A percentile compares a stretch with the other conserved stretches of the same genome.
These are phyloP conservation scores for Poa pratensis DNA, from an alignment of 176 grass and related monocot species.

Conservation along the genomic window DNA sequence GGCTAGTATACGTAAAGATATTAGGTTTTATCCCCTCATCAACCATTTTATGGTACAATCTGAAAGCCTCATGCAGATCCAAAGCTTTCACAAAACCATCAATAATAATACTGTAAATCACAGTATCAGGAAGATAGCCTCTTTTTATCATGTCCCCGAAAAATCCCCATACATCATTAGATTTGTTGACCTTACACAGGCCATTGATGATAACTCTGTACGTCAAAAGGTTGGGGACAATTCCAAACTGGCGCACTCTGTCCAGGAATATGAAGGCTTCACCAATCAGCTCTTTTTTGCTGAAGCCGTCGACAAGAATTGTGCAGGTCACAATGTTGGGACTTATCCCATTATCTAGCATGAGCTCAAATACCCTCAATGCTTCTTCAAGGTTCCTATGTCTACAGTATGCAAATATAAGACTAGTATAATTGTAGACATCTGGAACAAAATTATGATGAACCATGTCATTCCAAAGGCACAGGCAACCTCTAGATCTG, in stretches of 20 bases:
- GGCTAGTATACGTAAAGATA: constrained; percentile 59
- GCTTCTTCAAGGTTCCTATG: constrained; percentile 66
- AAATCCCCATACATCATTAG: constrained; percentile 51
- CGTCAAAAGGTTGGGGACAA: constrained; percentile 66
- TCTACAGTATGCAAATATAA: constrained; percentile 69
- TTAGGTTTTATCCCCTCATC: constrained; percentile 54
- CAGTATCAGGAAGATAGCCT: constrained; percentile 65
- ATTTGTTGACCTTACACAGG: constrained; percentile 61
- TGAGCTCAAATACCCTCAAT: constrained; percentile 58
- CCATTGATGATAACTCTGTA: constrained; percentile 74
- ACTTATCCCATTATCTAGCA: constrained; percentile 60
- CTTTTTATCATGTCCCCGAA: constrained; percentile 77
- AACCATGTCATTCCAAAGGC: constrained; percentile 65
- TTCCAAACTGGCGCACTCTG: constrained; percentile 51
- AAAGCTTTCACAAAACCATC: constrained; percentile 74
- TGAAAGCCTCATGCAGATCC: constrained; percentile 59
- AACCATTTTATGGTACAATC: constrained; percentile 53
- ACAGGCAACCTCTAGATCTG: constrained; percentile 48
- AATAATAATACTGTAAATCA: constrained; percentile 71
- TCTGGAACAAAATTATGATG: constrained; percentile 52
- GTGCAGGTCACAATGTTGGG: constrained; percentile 79
- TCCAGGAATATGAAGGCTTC: constrained; percentile 71
- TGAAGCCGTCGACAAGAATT: constrained; percentile 61
- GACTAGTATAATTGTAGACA: constrained; percentile 69
- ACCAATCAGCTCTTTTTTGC: constrained; percentile 49